These are phyloP conservation scores for Solanum chacoense DNA, from an alignment of 305 asterid species.

Conservation along the genomic window DNA sequence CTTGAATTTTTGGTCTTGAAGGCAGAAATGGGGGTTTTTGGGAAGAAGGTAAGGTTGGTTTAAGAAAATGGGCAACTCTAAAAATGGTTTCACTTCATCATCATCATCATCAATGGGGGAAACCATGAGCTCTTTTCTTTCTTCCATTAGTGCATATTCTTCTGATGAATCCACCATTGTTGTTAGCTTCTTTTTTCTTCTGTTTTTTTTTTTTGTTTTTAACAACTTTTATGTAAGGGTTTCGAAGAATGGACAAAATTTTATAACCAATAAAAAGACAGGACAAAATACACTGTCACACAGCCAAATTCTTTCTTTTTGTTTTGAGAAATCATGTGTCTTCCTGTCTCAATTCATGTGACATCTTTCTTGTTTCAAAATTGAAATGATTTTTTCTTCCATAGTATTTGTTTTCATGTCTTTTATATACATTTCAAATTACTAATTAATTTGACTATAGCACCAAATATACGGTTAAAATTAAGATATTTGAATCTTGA, in stretches of 20 bases:
- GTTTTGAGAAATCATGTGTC: not conserved
- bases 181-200: not conserved
- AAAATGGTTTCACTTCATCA: not conserved
- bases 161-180: not conserved
- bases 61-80: constrained; percentile 4
- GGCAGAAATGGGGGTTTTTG: not conserved
- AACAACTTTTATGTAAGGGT: not conserved
- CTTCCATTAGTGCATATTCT: not conserved
- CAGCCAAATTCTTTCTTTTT: not conserved
- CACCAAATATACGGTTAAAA: not conserved
- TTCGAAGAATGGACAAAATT: not conserved
- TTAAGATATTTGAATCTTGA: not conserved
- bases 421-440: not conserved
- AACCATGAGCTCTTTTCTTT: constrained; percentile 4
- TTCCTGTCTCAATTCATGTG: not conserved
- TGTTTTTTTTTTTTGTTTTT: not conserved
- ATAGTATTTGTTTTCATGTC: not conserved
- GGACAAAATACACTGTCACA: not conserved
- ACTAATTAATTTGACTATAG: not conserved
- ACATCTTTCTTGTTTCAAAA: not conserved
- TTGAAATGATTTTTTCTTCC: not conserved
- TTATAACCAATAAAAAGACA: not conserved
- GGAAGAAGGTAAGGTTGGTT: not conserved
- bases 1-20: not conserved
- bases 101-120: not conserved